Base-by-base conservation (phyloP, 2,329 filamentous ascomycete species). In the Thermothelomyces thermophilus region DNA sequence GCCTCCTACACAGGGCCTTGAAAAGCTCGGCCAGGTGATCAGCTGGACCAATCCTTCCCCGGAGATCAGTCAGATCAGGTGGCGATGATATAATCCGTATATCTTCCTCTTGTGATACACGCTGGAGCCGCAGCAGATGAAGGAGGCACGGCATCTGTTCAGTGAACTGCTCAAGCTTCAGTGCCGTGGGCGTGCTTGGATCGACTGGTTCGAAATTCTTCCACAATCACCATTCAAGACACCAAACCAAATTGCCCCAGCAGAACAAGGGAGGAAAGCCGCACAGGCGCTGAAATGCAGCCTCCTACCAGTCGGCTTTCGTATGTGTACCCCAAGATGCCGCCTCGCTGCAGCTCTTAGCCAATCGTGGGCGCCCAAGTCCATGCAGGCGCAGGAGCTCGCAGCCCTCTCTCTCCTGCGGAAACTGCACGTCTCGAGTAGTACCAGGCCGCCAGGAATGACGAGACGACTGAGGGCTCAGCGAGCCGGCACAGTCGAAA, bases 341-440 rank as follows among this genome's bases (percentile, higher is more conserved):
- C 46, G 46, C 50, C 36, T 42, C 24, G 35, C 34, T 37, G 31
- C 36, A 48, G 19, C 24, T 16, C 13, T 26, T 30, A 19, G 36
- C 58, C 56, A 60, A 58, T 58, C 41, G 30, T 46, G 30, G 40
- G 24, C 11, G 14, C 24, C 22, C 26, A 37, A 17, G 13, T 20
- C 26, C 43, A 48, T 53, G 54, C 57, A 54, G n/a, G 30, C n/a
- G 37, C 35, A 14, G 36, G 16, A 19, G 34, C 26, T 39, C 36
- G 24, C 10, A 24, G 17, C n/a, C n/a, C n/a, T n/a, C n/a, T n/a
- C n/a, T n/a, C n/a, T n/a, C n/a, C n/a, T n/a, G n/a, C 40, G 37
- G 41, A 39, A 19, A 34, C 41, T 56, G 54, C 54, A 59, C 58
- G 57, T 58, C 57, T 59, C 53, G 54, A 35, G 31, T 16, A n/a